Evolutionary conservation across 73 alveolate genomes (phyloP).

Genomic region (Paramecium pentaurelia): DNA sequence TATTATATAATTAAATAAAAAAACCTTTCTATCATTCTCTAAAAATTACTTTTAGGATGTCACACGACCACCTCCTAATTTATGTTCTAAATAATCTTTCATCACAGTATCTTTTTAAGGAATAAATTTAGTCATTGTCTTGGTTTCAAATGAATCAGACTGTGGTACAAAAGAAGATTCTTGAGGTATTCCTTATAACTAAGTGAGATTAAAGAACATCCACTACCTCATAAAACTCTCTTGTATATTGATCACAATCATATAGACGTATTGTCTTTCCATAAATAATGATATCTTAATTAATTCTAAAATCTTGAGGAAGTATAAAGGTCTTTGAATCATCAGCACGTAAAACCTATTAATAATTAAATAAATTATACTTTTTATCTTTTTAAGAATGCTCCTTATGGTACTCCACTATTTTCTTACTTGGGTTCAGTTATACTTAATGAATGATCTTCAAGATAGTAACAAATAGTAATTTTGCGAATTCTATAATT

Average conservation of each 20-base stretch:
- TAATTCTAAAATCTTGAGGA: constrained; percentile 80
- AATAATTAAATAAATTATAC: background rate
- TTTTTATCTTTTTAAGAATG: constrained; percentile 83
- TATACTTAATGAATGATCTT: constrained; percentile 84
- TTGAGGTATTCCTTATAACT: background rate
- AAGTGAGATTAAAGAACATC: background rate
- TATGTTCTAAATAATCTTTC: constrained; percentile 88
- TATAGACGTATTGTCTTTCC: constrained; percentile 75
- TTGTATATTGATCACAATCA: constrained; percentile 90
- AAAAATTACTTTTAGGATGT: constrained; percentile 84
- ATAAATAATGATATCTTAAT: constrained; percentile 73
- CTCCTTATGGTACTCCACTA: constrained; percentile 94
- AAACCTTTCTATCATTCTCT: constrained; percentile 91
- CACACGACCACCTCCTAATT: constrained; percentile 95
- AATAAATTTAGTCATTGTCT: constrained; percentile 45
- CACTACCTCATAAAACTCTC: constrained; percentile 72
- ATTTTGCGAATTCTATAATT: constrained; percentile 81
- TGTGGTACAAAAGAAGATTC: background rate
- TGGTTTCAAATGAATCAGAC: background rate
- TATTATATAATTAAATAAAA: background rate
- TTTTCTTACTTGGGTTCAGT: constrained; percentile 84
- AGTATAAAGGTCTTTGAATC: constrained; percentile 65
- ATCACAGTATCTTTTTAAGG: constrained; percentile 71
- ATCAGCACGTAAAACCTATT: constrained; percentile 71
- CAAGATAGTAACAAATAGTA: constrained; percentile 79